A percentile compares a stretch with the other conserved stretches of the same genome.
phyloP scores from a whole-genome alignment of 139 green algal species.

The Chlorella sorokiniana region DNA sequence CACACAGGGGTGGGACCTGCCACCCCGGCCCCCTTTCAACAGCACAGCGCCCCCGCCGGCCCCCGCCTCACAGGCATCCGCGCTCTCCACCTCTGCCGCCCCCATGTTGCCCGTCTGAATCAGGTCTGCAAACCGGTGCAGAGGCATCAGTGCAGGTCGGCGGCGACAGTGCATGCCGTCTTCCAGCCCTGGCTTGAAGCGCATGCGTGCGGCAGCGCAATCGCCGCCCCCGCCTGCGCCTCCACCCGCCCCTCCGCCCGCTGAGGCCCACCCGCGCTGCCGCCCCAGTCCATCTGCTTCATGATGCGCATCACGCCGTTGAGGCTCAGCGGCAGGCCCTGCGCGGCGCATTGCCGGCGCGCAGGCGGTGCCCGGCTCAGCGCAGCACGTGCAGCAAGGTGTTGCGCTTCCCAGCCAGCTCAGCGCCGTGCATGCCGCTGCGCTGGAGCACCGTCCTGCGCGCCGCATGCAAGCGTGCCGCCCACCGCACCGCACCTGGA shows the following conservation, averaged over 20 bases:
- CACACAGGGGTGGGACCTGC: not conserved
- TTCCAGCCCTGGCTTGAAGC: not conserved
- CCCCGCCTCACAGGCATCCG: conserved; percentile 56
- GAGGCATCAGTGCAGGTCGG: not conserved
- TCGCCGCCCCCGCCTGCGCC: not conserved
- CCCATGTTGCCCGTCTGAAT: conserved; percentile 22
- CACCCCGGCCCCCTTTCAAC: not conserved
- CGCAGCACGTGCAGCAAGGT: not conserved
- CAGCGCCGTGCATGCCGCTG: not conserved
- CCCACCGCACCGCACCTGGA: conserved; percentile 48
- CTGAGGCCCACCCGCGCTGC: not conserved
- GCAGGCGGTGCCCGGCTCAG: not conserved
- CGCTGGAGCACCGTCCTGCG: not conserved
- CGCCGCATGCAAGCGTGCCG: not conserved
- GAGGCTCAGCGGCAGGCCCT: conserved; percentile 75
- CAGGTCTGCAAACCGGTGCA: not conserved
- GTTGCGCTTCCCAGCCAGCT: not conserved
- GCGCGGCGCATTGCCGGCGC: not conserved
- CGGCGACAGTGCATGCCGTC: not conserved
- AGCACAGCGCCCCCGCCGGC: not conserved
- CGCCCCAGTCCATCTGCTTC: conserved; percentile 85
- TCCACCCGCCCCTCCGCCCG: too few species aligned
- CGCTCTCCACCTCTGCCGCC: conserved; percentile 36
- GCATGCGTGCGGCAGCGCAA: not conserved
- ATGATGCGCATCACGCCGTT: conserved; percentile 74